These are phyloP conservation scores for Zelopaecilomyces penicillatus DNA, from an alignment of 2,329 filamentous ascomycete genomes.

Conservation along the genomic window DNA sequence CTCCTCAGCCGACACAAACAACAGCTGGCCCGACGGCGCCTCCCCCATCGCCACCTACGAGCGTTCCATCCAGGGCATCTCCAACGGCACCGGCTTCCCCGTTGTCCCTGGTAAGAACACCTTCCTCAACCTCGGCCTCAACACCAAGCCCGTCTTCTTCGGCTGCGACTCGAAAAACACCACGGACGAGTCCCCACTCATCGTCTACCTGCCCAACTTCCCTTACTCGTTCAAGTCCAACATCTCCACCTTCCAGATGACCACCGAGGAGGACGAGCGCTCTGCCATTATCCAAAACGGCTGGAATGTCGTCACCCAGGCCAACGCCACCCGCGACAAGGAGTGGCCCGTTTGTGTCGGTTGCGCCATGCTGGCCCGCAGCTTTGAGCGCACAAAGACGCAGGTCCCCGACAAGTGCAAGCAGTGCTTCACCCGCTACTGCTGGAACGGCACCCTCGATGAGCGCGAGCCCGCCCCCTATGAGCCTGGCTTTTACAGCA, in stretches of 20 bases:
- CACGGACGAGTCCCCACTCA: constrained; percentile 51
- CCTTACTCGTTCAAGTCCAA: constrained; percentile 74
- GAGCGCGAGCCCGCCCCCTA: constrained; percentile 26
- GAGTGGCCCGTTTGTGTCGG: constrained; percentile 79
- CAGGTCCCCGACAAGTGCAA: constrained; percentile 62
- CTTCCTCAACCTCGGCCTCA: constrained; percentile 50
- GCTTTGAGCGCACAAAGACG: constrained; percentile 62
- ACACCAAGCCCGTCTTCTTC: constrained; percentile 54
- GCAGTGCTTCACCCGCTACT: constrained; percentile 73
- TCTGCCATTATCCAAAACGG: constrained; percentile 81
- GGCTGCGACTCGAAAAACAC: constrained; percentile 52
- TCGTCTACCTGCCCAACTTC: constrained; percentile 75
- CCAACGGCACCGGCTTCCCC: constrained; percentile 50
- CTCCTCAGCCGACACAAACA: constrained; percentile 51
- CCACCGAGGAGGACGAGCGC: constrained; percentile 57
- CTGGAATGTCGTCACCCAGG: constrained; percentile 74
- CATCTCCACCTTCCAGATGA: constrained; percentile 64
- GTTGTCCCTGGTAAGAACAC: constrained; percentile 45
- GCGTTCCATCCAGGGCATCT: constrained; percentile 38
- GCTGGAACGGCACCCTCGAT: constrained; percentile 75
- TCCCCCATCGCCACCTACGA: constrained; percentile 50
- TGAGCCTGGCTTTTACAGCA: constrained; percentile 18
- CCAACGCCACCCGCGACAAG: constrained; percentile 64
- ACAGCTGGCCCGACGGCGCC: constrained; percentile 52
- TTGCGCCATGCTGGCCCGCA: constrained; percentile 76